Evolutionary conservation across 805 yeast species (phyloP), one percentile per base, ranked within the genome.

Genomic region (Millerago galiae): DNA sequence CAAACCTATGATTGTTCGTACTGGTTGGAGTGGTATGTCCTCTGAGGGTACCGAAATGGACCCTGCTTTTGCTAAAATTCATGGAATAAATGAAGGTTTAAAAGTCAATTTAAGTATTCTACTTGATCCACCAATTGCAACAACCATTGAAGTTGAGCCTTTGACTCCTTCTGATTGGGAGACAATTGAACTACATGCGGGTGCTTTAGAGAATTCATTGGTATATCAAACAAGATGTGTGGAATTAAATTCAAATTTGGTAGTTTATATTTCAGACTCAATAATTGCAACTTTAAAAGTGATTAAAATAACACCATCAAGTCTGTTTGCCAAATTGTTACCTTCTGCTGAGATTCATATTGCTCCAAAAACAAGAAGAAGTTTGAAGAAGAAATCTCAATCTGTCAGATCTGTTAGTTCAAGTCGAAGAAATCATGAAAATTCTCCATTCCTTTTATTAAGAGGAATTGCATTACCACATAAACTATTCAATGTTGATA

Each of bases 81-180:
- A 81, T 26, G 69, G 67, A 0, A 53, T 86, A 5, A 41, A 52
- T 3, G 81, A 78, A 30, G 61, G 62, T 21, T 58, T 68, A 8
- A 57, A 48, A 16, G 56, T 76, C 3, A 59, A 64, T 2, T 46
- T 83, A 32, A 67, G 63, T 30, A 56, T 82, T 40, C 71, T 74
- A 42, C 66, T 76, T 12, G 67, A 74, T 31, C 59, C 68, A 1
- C 75, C 72, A n/a, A 70, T 62, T 33, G 77, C 88, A 1, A 66
- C 70, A 6, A 75, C 79, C 4, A 79, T 90, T 3, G 79, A 76
- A 53, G 70, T 91, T 35, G 96, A 86, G 54, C 98, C 98, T 0
- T 62, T 74, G 15, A 71, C 86, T 0, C 61, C 80, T 2, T 72
- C 82, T 5, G 99, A 91, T 57, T 91, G 97, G 97, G 97, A 90